Evolutionary conservation across 208 protist species (phyloP).

Genomic region (Acanthamoeba pearcei): DNA sequence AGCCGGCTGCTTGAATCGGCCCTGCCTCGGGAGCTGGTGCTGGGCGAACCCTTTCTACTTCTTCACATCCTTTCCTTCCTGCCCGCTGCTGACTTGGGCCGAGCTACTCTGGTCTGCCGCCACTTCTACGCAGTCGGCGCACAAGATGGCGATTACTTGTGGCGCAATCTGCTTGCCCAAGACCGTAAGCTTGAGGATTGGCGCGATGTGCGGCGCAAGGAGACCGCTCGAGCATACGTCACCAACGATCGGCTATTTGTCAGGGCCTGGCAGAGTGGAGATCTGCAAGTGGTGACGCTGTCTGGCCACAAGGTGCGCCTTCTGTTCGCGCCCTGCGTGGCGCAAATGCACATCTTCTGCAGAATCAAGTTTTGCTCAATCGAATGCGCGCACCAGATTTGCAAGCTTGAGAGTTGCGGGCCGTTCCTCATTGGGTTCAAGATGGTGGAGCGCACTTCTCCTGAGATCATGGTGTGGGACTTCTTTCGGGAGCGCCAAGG

Average conservation of each 20-base stretch:
- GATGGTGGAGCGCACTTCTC: constrained; percentile 5
- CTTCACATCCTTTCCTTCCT: constrained; percentile 54
- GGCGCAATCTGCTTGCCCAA: neutral
- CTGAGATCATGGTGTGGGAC: constrained; percentile 1
- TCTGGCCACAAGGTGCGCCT: constrained; percentile 6
- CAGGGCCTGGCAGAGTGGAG: neutral
- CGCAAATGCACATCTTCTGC: neutral
- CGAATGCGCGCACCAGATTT: neutral
- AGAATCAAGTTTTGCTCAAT: neutral
- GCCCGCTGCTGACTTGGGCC: neutral
- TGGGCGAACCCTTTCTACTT: neutral
- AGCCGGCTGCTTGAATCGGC: too few species aligned
- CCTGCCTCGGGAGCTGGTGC: neutral
- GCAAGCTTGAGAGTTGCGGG: neutral
- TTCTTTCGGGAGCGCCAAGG: neutral
- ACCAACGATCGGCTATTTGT: neutral
- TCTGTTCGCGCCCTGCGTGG: neutral
- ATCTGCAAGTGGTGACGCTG: constrained; percentile 6
- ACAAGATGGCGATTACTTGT: neutral
- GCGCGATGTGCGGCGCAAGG: neutral
- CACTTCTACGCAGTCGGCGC: neutral
- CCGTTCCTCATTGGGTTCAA: neutral
- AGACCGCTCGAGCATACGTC: neutral
- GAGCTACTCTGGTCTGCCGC: constrained; percentile 28
- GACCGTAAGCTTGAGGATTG: neutral